A percentile compares a stretch with the other conserved stretches of the same genome.
These are phyloP conservation scores for Epichloe amarillans DNA, from an alignment of 2,329 filamentous ascomycete genomes.

Conservation along the genomic window DNA sequence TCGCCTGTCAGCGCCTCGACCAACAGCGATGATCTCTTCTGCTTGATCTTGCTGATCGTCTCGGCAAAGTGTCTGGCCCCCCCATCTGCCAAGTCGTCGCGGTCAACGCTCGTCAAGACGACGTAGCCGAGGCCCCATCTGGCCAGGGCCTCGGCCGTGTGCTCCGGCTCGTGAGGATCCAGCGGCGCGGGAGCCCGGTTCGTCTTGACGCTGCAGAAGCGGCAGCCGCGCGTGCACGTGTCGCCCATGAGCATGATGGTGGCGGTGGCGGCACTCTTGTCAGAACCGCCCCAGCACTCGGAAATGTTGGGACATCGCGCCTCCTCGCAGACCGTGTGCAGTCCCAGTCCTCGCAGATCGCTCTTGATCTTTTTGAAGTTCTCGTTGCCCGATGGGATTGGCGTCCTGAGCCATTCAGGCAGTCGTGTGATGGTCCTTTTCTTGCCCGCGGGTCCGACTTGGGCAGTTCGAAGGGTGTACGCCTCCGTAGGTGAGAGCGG, in stretches of 20 bases:
- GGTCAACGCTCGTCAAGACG: slow-evolving; percentile 84
- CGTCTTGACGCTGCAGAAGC: slow-evolving; percentile 97
- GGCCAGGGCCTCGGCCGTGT: slow-evolving; percentile 84
- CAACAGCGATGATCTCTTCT: slow-evolving; percentile 60
- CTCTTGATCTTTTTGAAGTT: slow-evolving; percentile 97
- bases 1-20: slow-evolving; percentile 83
- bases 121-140: slow-evolving; percentile 95
- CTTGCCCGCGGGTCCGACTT: slow-evolving; percentile 50
- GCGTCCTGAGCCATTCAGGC: slow-evolving; percentile 91
- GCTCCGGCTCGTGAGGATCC: slow-evolving; percentile 91
- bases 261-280: slow-evolving; percentile 82
- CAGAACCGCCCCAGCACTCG: slow-evolving; percentile 90
- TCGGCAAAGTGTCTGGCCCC: slow-evolving; percentile 85
- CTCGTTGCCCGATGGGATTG: slow-evolving; percentile 65
- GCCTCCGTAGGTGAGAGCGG: slow-evolving; percentile 39
- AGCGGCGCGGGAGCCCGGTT: slow-evolving; percentile 60
- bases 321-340: slow-evolving; percentile 97
- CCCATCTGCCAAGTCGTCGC: slow-evolving; percentile 81
- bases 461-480: slow-evolving; percentile 46
- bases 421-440: slow-evolving; percentile 58
- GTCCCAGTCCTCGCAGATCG: slow-evolving; percentile 73
- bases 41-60: slow-evolving; percentile 88
- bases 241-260: slow-evolving; percentile 99
- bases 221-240: slow-evolving; percentile 89
- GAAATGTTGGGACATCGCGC: slow-evolving; percentile 94